Percentiles rank a stretch among this genome's conserved stretches.
Conservation (phyloP, 176 grass and related monocot species). For the Olyra latifolia region DNA sequence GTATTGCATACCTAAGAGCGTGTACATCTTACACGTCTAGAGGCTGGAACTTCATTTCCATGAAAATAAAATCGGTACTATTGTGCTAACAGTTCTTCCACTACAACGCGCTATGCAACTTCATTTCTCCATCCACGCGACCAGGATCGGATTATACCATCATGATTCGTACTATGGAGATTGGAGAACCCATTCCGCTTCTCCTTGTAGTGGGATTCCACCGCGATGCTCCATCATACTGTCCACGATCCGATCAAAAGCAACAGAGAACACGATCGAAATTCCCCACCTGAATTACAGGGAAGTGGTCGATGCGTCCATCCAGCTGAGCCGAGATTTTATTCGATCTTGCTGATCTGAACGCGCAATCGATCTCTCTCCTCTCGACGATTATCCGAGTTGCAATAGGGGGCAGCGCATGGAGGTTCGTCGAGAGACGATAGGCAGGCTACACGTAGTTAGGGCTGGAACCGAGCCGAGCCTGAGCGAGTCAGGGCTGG, state of each 20-base stretch:
- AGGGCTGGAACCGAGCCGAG: too few relatives aligned
- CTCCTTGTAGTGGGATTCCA: slow-evolving; percentile 28
- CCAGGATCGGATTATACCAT: too few relatives aligned
- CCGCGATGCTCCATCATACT: neutral
- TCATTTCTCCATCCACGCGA: too few relatives aligned
- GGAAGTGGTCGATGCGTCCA: slow-evolving; percentile 3
- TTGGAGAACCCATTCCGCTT: neutral
- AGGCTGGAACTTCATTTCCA: too few relatives aligned
- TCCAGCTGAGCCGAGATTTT: neutral
- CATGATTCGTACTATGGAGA: neutral
- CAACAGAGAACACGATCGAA: slow-evolving; percentile 1
- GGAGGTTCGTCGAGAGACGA: too few relatives aligned
- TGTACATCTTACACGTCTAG: too few relatives aligned
- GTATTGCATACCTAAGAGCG: too few relatives aligned
- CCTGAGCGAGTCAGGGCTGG: too few relatives aligned
- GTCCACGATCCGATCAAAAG: slow-evolving; percentile 2
- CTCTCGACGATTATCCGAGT: neutral
- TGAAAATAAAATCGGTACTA: too few relatives aligned
- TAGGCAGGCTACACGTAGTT: too few relatives aligned
- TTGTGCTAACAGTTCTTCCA: too few relatives aligned
- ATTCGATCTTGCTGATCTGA: neutral
- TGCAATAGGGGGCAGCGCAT: neutral
- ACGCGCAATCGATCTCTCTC: neutral
- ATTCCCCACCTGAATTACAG: slow-evolving; percentile 39
- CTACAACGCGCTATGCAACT: too few relatives aligned